phyloP scores from a whole-genome alignment of 805 yeast genomes.

The Wickerhamiella domercqiae region DNA sequence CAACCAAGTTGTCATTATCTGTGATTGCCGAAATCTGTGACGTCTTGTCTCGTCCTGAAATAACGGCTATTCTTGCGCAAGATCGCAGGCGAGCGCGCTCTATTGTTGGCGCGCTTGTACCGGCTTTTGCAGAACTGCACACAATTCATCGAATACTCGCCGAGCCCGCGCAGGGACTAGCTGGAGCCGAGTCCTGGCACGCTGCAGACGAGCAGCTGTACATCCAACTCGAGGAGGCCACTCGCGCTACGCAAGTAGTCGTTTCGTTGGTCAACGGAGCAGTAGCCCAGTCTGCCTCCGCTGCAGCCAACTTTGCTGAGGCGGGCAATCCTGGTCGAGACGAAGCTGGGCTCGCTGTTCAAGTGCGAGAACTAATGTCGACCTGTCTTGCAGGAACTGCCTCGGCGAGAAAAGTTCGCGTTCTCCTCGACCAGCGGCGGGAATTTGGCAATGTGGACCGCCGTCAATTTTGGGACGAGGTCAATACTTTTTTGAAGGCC shows the following conservation, averaged over 20 bases:
- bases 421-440: slow-evolving; percentile 34
- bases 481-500: slow-evolving; percentile 65
- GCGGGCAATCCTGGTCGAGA: slow-evolving; percentile 22
- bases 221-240: slow-evolving; percentile 46
- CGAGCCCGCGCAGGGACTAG: slow-evolving; percentile 1
- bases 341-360: slow-evolving; percentile 34
- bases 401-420: slow-evolving; percentile 51
- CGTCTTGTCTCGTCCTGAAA: neutral
- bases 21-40: neutral
- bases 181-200: slow-evolving; percentile 1
- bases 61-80: neutral
- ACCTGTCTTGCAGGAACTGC: slow-evolving; percentile 73
- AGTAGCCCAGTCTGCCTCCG: slow-evolving; percentile 15
- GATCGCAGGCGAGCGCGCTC: slow-evolving; percentile 2
- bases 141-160: slow-evolving; percentile 11
- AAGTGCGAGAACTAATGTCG: slow-evolving; percentile 60
- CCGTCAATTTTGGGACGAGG: slow-evolving; percentile 67
- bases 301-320: slow-evolving; percentile 55
- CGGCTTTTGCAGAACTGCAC: slow-evolving; percentile 15
- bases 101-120: slow-evolving; percentile 3
- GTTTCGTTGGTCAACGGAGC: slow-evolving; percentile 15
- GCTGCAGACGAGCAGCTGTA: slow-evolving; percentile 47
- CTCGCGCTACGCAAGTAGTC: slow-evolving; percentile 28
- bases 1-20: neutral
- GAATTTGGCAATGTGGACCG: slow-evolving; percentile 32